A percentile compares a stretch with the other conserved stretches of the same genome.
phyloP scores from a whole-genome alignment of 495 filamentous ascomycete species.

The Penicillium roqueforti region DNA sequence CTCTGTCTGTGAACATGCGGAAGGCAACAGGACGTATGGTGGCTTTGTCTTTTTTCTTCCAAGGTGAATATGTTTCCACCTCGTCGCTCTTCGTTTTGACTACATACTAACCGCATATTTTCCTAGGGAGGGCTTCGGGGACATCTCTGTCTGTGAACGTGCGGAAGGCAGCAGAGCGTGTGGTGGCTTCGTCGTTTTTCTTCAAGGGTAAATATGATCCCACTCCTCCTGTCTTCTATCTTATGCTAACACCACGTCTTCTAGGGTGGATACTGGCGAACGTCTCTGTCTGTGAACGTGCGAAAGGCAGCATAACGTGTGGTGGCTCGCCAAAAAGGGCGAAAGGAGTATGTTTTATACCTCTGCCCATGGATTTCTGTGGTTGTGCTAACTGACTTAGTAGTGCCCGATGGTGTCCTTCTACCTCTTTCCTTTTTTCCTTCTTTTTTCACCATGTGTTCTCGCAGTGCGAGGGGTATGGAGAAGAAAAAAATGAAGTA shows the following conservation, averaged over 20 bases:
- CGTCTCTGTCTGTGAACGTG: not conserved
- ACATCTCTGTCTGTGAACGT: not conserved
- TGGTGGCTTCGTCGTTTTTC: not conserved
- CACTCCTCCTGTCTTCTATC: not conserved
- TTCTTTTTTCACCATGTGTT: not conserved
- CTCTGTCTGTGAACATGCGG: constrained; percentile 1
- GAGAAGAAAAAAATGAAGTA: not conserved
- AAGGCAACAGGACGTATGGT: not conserved
- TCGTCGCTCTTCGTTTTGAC: not conserved
- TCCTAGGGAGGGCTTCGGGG: not conserved
- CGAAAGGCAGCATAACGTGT: not conserved
- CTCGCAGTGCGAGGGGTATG: not conserved
- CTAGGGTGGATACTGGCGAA: not conserved
- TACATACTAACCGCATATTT: not conserved
- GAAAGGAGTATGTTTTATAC: not conserved
- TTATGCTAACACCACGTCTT: not conserved
- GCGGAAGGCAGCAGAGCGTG: not conserved
- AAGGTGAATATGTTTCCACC: not conserved
- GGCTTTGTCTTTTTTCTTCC: not conserved
- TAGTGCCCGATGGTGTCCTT: not conserved
- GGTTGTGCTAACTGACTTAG: not conserved
- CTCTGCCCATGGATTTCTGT: not conserved
- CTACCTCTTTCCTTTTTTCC: not conserved
- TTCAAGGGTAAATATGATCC: not conserved
- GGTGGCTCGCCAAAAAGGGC: not conserved